Conservation (phyloP, 768 basidiomycete genomes). For the Serendipita sp. region DNA sequence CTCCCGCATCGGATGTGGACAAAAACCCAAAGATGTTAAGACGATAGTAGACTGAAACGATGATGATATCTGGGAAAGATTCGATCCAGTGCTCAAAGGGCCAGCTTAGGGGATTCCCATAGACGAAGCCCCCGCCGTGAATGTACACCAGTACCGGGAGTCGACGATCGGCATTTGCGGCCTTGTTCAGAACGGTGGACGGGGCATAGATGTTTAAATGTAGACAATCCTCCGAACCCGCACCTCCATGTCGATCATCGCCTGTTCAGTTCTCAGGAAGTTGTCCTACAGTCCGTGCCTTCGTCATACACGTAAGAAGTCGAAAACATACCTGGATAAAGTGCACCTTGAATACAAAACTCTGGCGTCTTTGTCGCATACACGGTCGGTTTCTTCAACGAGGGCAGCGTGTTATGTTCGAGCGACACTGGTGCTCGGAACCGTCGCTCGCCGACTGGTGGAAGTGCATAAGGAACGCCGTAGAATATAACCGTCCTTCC, state of each 20-base stretch:
- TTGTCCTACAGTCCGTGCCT: neutral
- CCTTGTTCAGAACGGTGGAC: constrained; percentile 20
- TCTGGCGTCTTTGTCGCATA: constrained; percentile 38
- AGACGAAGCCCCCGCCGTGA: constrained; percentile 31
- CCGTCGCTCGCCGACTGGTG: constrained; percentile 20
- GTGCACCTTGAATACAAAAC: constrained; percentile 40
- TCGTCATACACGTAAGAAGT: no score
- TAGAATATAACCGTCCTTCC: neutral
- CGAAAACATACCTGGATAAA: neutral
- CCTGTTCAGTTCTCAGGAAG: neutral
- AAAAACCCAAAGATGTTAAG: constrained; percentile 51
- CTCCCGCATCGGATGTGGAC: constrained; percentile 24
- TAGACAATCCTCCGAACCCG: constrained; percentile 50
- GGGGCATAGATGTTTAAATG: constrained; percentile 54
- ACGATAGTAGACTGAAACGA: constrained; percentile 53
- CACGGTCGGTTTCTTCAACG: constrained; percentile 29
- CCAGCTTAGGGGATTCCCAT: constrained; percentile 48
- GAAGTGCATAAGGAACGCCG: constrained; percentile 25
- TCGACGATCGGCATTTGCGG: constrained; percentile 5
- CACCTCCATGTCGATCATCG: constrained; percentile 28
- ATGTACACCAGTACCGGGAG: constrained; percentile 28
- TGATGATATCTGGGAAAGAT: constrained; percentile 39
- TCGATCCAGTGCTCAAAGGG: constrained; percentile 52
- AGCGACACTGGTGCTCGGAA: constrained; percentile 32
- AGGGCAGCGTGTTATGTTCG: constrained; percentile 14